Conservation (phyloP, 139 green algal genomes). For the Chlamydomonas incerta region DNA sequence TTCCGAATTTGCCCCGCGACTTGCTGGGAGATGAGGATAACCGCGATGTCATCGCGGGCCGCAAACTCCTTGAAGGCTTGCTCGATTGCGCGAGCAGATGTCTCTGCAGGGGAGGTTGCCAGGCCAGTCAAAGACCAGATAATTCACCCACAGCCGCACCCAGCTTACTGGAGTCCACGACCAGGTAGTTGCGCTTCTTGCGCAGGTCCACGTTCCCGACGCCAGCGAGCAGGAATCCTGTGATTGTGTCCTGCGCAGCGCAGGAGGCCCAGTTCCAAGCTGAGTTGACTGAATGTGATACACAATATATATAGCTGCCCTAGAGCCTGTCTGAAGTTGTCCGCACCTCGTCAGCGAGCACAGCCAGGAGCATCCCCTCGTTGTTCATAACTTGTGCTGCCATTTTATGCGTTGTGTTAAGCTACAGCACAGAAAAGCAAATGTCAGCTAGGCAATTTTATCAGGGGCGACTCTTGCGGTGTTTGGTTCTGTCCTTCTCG, state of each 20-base stretch:
- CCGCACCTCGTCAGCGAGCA: conserved; percentile 56
- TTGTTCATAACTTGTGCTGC: background rate
- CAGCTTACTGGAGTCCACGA: conserved; percentile 92
- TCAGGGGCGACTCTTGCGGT: too few relatives aligned
- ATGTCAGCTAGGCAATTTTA: too few relatives aligned
- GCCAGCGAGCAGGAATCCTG: conserved; percentile 96
- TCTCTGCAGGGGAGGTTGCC: conserved; percentile 4
- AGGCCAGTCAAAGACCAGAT: background rate
- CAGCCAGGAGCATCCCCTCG: conserved; percentile 48
- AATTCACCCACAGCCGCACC: background rate
- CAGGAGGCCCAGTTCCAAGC: background rate
- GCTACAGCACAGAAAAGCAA: background rate
- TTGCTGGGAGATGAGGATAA: conserved; percentile 96
- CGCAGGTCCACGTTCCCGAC: conserved; percentile 95
- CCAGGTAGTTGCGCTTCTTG: conserved; percentile 93
- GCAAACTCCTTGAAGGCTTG: conserved; percentile 95
- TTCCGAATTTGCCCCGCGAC: conserved; percentile 92
- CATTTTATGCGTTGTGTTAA: background rate
- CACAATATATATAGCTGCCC: background rate
- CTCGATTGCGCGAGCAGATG: conserved; percentile 80
- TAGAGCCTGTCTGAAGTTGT: background rate
- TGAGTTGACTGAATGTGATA: background rate
- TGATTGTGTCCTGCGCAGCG: conserved; percentile 94
- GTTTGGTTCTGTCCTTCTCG: too few relatives aligned
- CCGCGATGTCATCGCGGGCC: conserved; percentile 91